A percentile compares a stretch with the other conserved stretches of the same genome.
Evolutionary conservation across 805 yeast genomes (phyloP).

Genomic region (Myxozyma nipponensis): DNA sequence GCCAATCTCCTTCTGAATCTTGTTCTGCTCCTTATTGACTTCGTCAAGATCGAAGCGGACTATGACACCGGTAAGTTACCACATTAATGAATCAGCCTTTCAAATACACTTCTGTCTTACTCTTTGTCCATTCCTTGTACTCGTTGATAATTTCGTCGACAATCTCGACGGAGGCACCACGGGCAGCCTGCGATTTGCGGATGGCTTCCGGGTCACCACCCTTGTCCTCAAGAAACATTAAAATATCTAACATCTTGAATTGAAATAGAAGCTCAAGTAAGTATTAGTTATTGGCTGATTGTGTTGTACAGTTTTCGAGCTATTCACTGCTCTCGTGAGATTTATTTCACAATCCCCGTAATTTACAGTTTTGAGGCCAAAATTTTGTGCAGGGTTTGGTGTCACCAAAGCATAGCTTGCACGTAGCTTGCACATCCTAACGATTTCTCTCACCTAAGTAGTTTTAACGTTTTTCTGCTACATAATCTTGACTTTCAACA

Average conservation of each 20-base stretch:
- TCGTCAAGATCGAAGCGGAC: slow-evolving; percentile 86
- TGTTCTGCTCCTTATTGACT: slow-evolving; percentile 81
- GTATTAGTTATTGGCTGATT: too few species aligned
- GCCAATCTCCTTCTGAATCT: slow-evolving; percentile 90
- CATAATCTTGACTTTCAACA: too few species aligned
- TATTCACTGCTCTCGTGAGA: too few species aligned
- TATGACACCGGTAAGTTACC: slow-evolving; percentile 1
- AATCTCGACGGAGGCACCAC: slow-evolving; percentile 90
- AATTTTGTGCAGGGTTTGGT: too few species aligned
- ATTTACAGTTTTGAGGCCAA: neutral
- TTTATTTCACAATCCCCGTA: neutral
- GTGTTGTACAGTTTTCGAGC: too few species aligned
- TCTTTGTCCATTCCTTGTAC: slow-evolving; percentile 88
- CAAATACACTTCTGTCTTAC: slow-evolving; percentile 23
- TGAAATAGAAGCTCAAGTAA: too few species aligned
- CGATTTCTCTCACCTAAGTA: too few species aligned
- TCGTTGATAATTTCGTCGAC: slow-evolving; percentile 93
- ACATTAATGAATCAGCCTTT: neutral
- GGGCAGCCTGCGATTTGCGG: slow-evolving; percentile 83
- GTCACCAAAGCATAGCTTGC: too few species aligned
- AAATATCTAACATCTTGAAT: slow-evolving; percentile 78
- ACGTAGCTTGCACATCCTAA: too few species aligned
- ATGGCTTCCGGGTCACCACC: slow-evolving; percentile 94
- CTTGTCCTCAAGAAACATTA: slow-evolving; percentile 88
- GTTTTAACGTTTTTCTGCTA: too few species aligned